A percentile compares a stretch with the other conserved stretches of the same genome.
Conservation (phyloP, 345 rosid genomes). For the Eutrema japonicum region DNA sequence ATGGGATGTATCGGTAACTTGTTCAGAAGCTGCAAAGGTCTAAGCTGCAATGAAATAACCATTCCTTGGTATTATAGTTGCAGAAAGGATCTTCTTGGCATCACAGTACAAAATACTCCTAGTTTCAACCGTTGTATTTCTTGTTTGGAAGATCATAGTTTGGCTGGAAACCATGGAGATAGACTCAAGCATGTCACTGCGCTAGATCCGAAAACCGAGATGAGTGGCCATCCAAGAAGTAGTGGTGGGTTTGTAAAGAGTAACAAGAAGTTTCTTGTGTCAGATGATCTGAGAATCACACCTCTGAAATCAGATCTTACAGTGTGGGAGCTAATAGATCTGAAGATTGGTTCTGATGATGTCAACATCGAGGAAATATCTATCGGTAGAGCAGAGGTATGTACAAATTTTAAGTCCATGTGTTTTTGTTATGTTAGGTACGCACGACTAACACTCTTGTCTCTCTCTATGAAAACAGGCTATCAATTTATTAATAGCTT, state of each 20-base stretch:
- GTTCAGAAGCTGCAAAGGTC: conserved; percentile 13
- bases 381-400: conserved; percentile 27
- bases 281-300: neutral
- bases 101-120: neutral
- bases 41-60: neutral
- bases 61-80: conserved; percentile 18
- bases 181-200: neutral
- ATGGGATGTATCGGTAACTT: conserved; percentile 7
- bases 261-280: conserved; percentile 1
- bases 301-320: neutral
- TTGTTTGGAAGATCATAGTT: too few relatives aligned
- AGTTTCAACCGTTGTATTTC: neutral
- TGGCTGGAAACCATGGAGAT: neutral
- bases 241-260: conserved; percentile 7
- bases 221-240: neutral
- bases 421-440: neutral
- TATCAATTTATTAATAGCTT: conserved; percentile 4
- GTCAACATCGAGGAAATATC: neutral
- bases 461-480: conserved; percentile 6
- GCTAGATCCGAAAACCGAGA: conserved; percentile 2
- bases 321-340: neutral
- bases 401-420: neutral
- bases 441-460: neutral
- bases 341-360: neutral
- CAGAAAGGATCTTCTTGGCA: conserved; percentile 7